Evolutionary conservation across 2,329 filamentous ascomycete genomes (phyloP), one percentile per base, ranked within the genome.

Genomic region (Hypoxylon sp.): DNA sequence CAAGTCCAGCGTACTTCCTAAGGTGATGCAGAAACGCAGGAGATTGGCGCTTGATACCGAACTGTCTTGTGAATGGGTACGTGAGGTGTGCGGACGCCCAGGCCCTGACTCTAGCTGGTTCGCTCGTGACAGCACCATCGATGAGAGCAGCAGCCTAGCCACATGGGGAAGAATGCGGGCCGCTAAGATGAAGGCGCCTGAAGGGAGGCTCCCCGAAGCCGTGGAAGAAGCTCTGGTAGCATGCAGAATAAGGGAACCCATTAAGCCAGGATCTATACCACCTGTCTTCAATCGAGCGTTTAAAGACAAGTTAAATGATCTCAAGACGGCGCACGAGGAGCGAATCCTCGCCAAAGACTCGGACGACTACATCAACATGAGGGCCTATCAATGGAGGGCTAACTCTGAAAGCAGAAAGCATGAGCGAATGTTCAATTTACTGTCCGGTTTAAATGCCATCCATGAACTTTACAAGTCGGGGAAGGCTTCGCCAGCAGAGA

Each of bases 21-120:
- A 86, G 57, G 80, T 82, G 1, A 75, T 92, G 2, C 78, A 82
- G 35, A 78, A 82, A 1, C 86, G 91, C n/a, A 84, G 80, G 46
- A 89, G 89, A 50, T 77, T 84, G 21, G 83, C 87, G 3, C 76
- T 92, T 3, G 83, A 91, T 57, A 82, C 86, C 1, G 90, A 93
- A 71, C 79, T 91, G 2, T 77, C 84, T n/a, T 87, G 86, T 58
- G 85, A 90, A 3, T 86, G 85, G 73, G 79, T 91, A 2, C 82
- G 84, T 44, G 87, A 92, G 74, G 79, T 94, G 8, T 88, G 85
- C 17, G 80, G 82, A 6, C 69, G 76, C 15, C 80, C 84, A 27
- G 62, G 74, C 24, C 67, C 53, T 42, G 60, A 69, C 6, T 48
- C n/a, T 3, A 0, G 17, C 17, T 77, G 75, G 73, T 80, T 72